Evolutionary conservation across 2,329 filamentous ascomycete species (phyloP).

Genomic region (Claviceps arundinis): DNA sequence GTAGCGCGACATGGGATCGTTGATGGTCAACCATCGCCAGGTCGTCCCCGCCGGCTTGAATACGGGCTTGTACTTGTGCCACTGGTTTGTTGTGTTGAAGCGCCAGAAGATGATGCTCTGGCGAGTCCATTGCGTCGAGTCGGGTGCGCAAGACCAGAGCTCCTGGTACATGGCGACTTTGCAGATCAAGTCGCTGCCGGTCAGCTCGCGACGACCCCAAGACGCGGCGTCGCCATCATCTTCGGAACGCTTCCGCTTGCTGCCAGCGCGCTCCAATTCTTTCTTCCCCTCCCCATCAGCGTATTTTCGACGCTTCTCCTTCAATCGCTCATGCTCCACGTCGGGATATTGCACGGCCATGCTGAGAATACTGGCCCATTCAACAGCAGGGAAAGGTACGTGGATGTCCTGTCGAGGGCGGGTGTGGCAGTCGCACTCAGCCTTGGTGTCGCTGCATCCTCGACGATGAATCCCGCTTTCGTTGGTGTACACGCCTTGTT

Average conservation of each 20-base stretch:
- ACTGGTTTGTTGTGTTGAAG: slow-evolving; percentile 40
- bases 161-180: slow-evolving; percentile 56
- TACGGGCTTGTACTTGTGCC: slow-evolving; percentile 33
- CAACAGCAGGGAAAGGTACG: slow-evolving; percentile 43
- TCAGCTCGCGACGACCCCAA: slow-evolving; percentile 26
- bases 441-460: slow-evolving; percentile 34
- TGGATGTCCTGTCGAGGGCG: slow-evolving; percentile 35
- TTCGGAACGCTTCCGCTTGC: slow-evolving; percentile 27
- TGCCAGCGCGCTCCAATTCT: slow-evolving; percentile 20
- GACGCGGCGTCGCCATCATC: slow-evolving; percentile 27
- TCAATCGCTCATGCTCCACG: slow-evolving; percentile 25
- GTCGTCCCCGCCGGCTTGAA: slow-evolving; percentile 40
- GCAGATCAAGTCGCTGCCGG: slow-evolving; percentile 43
- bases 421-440: slow-evolving; percentile 37
- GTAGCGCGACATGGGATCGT: slow-evolving; percentile 45
- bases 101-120: slow-evolving; percentile 51
- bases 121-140: slow-evolving; percentile 37
- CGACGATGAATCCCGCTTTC: slow-evolving; percentile 39
- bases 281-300: slow-evolving; percentile 22
- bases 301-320: slow-evolving; percentile 23
- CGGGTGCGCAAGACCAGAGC: slow-evolving; percentile 42
- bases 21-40: slow-evolving; percentile 49
- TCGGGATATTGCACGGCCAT: slow-evolving; percentile 40
- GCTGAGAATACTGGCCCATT: slow-evolving; percentile 46
- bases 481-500: slow-evolving; percentile 33